These are phyloP conservation scores for Geotrichum australiense DNA, from an alignment of 1,139 yeast species.

Conservation along the genomic window DNA sequence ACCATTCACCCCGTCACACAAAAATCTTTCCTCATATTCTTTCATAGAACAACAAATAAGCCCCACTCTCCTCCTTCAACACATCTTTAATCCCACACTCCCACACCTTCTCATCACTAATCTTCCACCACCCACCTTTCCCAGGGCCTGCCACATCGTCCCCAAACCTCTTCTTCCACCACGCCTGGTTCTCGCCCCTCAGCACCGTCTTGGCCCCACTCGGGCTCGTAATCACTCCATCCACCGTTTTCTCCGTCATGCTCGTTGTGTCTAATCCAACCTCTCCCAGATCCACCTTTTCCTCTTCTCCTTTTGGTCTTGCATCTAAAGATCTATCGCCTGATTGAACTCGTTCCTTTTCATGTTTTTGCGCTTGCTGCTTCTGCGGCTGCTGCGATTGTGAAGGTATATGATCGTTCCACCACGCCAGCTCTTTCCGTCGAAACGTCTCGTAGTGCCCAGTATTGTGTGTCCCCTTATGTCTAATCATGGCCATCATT, in stretches of 20 bases:
- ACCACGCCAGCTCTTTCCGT: slow-evolving; percentile 29
- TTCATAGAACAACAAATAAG: slow-evolving; percentile 79
- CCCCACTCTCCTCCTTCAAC: slow-evolving; percentile 62
- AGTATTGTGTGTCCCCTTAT: slow-evolving; percentile 78
- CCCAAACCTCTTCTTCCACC: slow-evolving; percentile 6
- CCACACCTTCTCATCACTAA: slow-evolving; percentile 65
- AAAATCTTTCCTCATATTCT: no score
- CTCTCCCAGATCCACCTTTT: no score
- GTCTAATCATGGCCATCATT: slow-evolving; percentile 69
- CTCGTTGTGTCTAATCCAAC: no score
- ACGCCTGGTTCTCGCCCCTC: not conserved
- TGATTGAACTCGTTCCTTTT: slow-evolving; percentile 17
- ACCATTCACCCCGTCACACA: no score
- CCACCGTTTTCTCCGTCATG: no score
- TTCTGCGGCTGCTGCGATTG: slow-evolving; percentile 1
- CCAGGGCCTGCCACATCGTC: slow-evolving; percentile 17
- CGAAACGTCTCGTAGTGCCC: slow-evolving; percentile 59
- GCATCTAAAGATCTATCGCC: slow-evolving; percentile 18
- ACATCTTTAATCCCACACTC: slow-evolving; percentile 61
- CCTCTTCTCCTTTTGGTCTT: slow-evolving; percentile 21
- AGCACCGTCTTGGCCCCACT: no score
- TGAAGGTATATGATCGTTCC: slow-evolving; percentile 20
- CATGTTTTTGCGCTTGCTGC: slow-evolving; percentile 17
- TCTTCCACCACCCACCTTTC: slow-evolving; percentile 66
- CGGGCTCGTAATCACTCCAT: no score